phyloP scores from a whole-genome alignment of 1,284 basidiomycete genomes.

The Leccinum pallidistipes region DNA sequence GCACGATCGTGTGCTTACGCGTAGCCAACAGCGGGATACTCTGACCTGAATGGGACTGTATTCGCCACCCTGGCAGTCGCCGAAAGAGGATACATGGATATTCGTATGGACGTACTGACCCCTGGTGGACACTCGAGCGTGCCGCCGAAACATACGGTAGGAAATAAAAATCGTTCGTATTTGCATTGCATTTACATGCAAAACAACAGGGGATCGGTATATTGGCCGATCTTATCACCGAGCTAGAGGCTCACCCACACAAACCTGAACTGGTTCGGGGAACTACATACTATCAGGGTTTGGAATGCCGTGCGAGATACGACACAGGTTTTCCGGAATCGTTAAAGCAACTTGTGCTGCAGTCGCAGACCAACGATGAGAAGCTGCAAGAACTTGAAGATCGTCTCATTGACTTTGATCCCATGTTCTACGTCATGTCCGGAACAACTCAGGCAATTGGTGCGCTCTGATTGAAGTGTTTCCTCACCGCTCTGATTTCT shows the following conservation, averaged over 20 bases:
- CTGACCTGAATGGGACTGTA: slow-evolving; percentile 37
- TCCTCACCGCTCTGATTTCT: neutral
- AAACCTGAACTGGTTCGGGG: slow-evolving; percentile 35
- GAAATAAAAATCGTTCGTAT: slow-evolving; percentile 3
- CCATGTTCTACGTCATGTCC: slow-evolving; percentile 26
- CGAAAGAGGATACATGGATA: slow-evolving; percentile 68
- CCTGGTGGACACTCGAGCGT: slow-evolving; percentile 69
- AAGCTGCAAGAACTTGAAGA: slow-evolving; percentile 33
- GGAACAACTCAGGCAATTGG: slow-evolving; percentile 54
- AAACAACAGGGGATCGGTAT: slow-evolving; percentile 53
- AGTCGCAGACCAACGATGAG: slow-evolving; percentile 30
- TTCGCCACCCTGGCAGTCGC: slow-evolving; percentile 53
- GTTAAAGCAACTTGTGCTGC: slow-evolving; percentile 30
- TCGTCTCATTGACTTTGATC: slow-evolving; percentile 30
- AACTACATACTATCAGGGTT: slow-evolving; percentile 29
- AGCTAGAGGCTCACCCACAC: slow-evolving; percentile 51
- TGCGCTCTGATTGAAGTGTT: slow-evolving; percentile 7
- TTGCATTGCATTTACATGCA: neutral
- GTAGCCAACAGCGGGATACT: slow-evolving; percentile 34
- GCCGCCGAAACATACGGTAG: slow-evolving; percentile 57
- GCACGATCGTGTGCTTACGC: neutral
- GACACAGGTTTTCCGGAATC: slow-evolving; percentile 30
- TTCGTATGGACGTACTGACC: slow-evolving; percentile 52
- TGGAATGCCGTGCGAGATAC: slow-evolving; percentile 28
- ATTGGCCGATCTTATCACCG: slow-evolving; percentile 49